phyloP scores from a whole-genome alignment of 108 stramenopile species.

The Aurantiochytrium sp. region DNA sequence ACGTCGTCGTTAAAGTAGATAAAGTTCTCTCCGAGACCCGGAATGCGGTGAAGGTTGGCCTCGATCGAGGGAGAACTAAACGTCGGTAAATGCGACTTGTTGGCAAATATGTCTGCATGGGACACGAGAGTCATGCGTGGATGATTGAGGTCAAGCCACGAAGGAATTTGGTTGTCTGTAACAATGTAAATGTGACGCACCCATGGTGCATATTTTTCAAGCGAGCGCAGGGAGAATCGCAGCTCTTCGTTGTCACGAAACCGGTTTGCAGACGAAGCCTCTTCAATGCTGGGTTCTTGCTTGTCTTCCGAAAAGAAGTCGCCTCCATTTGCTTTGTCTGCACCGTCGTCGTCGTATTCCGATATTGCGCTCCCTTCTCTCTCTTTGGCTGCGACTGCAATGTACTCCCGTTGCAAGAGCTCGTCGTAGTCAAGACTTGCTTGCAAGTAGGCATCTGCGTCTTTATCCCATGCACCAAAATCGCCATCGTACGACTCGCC shows the following conservation, averaged over 20 bases:
- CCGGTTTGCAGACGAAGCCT: slow-evolving; percentile 24
- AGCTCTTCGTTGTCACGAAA: slow-evolving; percentile 48
- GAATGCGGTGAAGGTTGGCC: slow-evolving; percentile 40
- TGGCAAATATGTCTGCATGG: slow-evolving; percentile 38
- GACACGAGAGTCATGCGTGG: slow-evolving; percentile 27
- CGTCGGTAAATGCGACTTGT: slow-evolving; percentile 20
- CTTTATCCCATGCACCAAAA: no score
- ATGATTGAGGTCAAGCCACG: slow-evolving; percentile 31
- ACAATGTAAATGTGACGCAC: slow-evolving; percentile 46
- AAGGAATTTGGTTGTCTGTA: slow-evolving; percentile 46
- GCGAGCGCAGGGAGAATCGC: slow-evolving; percentile 45
- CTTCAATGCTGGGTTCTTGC: neutral
- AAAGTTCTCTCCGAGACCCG: slow-evolving; percentile 29
- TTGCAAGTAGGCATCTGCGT: neutral
- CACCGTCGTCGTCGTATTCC: no score
- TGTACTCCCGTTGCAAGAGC: neutral
- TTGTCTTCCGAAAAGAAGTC: neutral
- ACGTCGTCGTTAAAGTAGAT: slow-evolving; percentile 59
- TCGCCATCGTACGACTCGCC: no score
- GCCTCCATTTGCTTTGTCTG: no score
- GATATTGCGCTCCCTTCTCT: neutral
- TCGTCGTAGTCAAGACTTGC: neutral
- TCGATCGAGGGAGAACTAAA: slow-evolving; percentile 49
- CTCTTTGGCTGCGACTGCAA: neutral
- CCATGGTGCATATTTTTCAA: slow-evolving; percentile 55